Conservation (phyloP, 169 alveolate genomes). For the Cryptosporidium xiaoi region DNA sequence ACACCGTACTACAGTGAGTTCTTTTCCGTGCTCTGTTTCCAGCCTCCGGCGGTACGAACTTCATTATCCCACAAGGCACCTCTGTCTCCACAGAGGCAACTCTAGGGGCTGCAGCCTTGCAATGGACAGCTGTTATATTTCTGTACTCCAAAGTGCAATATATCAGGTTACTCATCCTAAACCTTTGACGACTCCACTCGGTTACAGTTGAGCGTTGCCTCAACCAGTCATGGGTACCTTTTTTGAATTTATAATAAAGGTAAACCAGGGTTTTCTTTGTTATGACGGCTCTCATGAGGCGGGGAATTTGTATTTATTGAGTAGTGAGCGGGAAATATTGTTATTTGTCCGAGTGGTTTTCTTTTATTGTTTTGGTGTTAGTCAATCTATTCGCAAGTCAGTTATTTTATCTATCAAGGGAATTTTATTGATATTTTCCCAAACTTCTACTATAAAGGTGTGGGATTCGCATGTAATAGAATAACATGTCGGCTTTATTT, state of each 20-base stretch:
- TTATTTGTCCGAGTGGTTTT: neutral
- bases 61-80: slow-evolving; percentile 72
- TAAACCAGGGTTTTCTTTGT: slow-evolving; percentile 9
- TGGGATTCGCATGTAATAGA: neutral
- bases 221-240: slow-evolving; percentile 41
- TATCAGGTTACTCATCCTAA: slow-evolving; percentile 26
- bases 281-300: slow-evolving; percentile 59
- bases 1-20: slow-evolving; percentile 74
- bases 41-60: slow-evolving; percentile 77
- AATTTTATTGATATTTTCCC: neutral
- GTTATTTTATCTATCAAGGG: neutral
- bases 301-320: neutral
- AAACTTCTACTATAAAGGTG: neutral
- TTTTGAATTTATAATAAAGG: slow-evolving; percentile 25
- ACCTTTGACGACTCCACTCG: slow-evolving; percentile 72
- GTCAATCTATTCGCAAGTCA: neutral
- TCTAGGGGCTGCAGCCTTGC: slow-evolving; percentile 75
- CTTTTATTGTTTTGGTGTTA: neutral
- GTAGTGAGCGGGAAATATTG: neutral
- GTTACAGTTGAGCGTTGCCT: slow-evolving; percentile 74
- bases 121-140: slow-evolving; percentile 60
- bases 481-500: slow-evolving; percentile 93
- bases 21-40: slow-evolving; percentile 76
- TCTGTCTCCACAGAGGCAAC: slow-evolving; percentile 61
- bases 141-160: slow-evolving; percentile 3